Evolutionary conservation across 73 alveolate genomes (phyloP).

Genomic region (Paramecium octaurelia): DNA sequence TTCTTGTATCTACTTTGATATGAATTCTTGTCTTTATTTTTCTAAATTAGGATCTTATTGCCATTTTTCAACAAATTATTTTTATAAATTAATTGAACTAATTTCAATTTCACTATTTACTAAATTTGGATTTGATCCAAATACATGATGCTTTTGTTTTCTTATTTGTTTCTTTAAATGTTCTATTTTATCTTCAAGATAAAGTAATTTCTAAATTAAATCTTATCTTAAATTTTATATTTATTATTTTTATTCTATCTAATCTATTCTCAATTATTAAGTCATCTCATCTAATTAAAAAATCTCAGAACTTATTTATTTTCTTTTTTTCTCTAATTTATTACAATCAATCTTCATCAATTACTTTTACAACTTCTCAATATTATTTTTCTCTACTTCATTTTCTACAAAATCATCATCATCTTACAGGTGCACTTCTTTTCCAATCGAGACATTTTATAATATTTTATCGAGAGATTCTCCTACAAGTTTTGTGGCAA

Average conservation of each 20-base stretch:
- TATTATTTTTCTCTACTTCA: not conserved
- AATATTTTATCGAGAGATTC: not conserved
- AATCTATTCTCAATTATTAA: not conserved
- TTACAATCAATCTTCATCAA: not conserved
- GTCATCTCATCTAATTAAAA: not conserved
- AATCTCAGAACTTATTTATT: not conserved
- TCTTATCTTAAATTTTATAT: not conserved
- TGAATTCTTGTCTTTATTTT: constrained; percentile 2
- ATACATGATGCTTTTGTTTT: constrained; percentile 4
- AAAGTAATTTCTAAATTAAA: not conserved
- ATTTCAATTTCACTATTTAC: constrained; percentile 31
- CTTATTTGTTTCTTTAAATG: not conserved
- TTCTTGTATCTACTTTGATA: constrained; percentile 17
- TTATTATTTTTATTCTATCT: not conserved
- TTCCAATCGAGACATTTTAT: not conserved
- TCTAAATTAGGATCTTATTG: not conserved
- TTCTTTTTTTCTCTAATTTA: constrained; percentile 32
- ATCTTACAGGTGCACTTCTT: not conserved
- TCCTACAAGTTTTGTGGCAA: not conserved
- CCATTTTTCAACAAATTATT: constrained; percentile 27
- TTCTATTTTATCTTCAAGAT: constrained; percentile 20
- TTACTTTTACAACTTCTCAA: not conserved
- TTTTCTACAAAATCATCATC: not conserved
- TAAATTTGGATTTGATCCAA: constrained; percentile 13
- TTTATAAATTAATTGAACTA: not conserved